Evolutionary conservation across 2,329 filamentous ascomycete genomes (phyloP).

Genomic region (Pyrenochaeta sp.): DNA sequence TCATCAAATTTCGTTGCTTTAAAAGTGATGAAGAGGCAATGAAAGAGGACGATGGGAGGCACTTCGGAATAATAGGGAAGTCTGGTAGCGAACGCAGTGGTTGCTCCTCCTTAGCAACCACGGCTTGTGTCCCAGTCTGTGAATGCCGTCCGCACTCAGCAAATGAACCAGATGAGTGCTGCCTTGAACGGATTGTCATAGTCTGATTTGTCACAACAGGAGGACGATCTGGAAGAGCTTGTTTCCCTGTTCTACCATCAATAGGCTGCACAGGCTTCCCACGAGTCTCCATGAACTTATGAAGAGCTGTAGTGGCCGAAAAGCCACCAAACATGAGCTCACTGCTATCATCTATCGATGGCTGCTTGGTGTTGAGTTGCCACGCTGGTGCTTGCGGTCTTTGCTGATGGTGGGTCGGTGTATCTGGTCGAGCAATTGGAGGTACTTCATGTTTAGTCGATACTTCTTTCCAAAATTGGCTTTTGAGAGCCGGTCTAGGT

Average conservation of each 20-base stretch:
- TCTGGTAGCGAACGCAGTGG: conserved; percentile 1
- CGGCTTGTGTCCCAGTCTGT: not conserved
- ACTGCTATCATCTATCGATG: conserved; percentile 8
- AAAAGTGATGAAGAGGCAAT: conserved; percentile 63
- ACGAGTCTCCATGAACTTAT: conserved; percentile 61
- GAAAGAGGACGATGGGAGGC: conserved; percentile 49
- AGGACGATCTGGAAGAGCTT: not conserved
- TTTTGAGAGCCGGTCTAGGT: conserved; percentile 1
- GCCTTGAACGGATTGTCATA: not conserved
- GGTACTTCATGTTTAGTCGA: not conserved
- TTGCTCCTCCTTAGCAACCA: not conserved
- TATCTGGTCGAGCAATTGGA: not conserved
- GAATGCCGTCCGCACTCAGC: not conserved
- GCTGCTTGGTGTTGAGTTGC: not conserved
- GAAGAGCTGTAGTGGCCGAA: conserved; percentile 55
- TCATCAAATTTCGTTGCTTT: conserved; percentile 58
- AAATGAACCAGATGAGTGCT: not conserved
- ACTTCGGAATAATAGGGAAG: conserved; percentile 37
- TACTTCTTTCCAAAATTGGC: not conserved
- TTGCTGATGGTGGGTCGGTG: not conserved
- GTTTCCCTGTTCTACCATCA: not conserved
- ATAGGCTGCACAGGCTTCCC: conserved; percentile 34
- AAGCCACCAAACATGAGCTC: conserved; percentile 50
- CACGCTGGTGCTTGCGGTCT: not conserved
- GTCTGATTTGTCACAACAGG: not conserved